Percentiles rank a stretch among this genome's conserved stretches.
Conservation (phyloP, 2,329 filamentous ascomycete species). For the Colletotrichum spinosum region DNA sequence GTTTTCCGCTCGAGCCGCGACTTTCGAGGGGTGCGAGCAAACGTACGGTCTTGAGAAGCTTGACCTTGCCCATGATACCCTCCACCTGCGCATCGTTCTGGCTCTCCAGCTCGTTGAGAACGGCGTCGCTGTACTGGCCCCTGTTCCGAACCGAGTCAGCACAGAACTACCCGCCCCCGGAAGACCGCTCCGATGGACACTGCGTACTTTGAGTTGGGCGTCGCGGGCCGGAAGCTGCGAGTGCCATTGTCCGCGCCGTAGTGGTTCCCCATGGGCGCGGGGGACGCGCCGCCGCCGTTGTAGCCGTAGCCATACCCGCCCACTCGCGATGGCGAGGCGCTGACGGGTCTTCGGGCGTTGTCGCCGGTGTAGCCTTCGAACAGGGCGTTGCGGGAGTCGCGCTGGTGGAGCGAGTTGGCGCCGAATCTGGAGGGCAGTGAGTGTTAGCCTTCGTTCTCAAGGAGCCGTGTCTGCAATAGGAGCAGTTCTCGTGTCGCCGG, state of each 20-base stretch:
- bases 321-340: constrained; percentile 56
- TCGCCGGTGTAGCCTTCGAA: constrained; percentile 77
- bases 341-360: constrained; percentile 56
- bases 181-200: too few relatives aligned
- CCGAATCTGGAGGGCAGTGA: constrained; percentile 67
- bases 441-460: background rate
- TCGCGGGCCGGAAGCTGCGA: constrained; percentile 71
- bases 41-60: constrained; percentile 87
- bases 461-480: too few relatives aligned
- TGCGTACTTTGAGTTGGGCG: constrained; percentile 75
- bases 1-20: background rate
- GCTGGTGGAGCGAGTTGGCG: constrained; percentile 76
- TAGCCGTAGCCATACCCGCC: constrained; percentile 65
- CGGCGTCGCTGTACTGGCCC: constrained; percentile 92
- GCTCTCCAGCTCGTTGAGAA: constrained; percentile 92
- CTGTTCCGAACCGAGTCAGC: constrained; percentile 52
- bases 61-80: constrained; percentile 91
- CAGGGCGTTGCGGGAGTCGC: constrained; percentile 77
- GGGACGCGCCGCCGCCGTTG: constrained; percentile 39
- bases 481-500: too few relatives aligned
- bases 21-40: constrained; percentile 3
- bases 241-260: constrained; percentile 48
- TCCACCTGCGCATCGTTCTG: constrained; percentile 93
- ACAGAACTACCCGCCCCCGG: background rate
- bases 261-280: constrained; percentile 34